phyloP scores from a whole-genome alignment of 75 land plant species.

The Cupressus sempervirens region DNA sequence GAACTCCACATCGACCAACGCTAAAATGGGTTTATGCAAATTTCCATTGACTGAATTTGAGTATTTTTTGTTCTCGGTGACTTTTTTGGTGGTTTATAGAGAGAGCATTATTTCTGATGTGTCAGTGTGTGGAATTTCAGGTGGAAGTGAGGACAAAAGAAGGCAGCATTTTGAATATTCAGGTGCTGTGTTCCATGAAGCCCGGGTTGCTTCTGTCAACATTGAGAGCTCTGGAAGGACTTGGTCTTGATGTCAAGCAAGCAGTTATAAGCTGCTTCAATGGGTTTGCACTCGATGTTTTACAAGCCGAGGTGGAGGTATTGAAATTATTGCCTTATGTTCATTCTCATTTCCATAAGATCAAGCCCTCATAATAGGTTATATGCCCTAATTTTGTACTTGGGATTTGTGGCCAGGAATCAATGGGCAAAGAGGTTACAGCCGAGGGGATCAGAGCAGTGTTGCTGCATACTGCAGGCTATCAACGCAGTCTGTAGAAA shows the following conservation, averaged over 20 bases:
- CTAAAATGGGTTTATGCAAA: not conserved
- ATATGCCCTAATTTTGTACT: not conserved
- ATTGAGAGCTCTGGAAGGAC: slow-evolving; percentile 74
- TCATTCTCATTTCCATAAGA: not conserved
- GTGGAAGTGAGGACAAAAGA: slow-evolving; percentile 78
- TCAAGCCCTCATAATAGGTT: not conserved
- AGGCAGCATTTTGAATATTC: slow-evolving; percentile 74
- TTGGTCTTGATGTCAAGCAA: slow-evolving; percentile 88
- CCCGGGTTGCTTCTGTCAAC: slow-evolving; percentile 83
- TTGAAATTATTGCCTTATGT: not conserved
- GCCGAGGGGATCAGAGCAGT: slow-evolving; percentile 36
- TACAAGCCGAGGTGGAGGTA: slow-evolving; percentile 95
- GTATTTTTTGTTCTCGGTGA: slow-evolving; percentile 21
- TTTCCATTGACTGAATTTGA: not conserved
- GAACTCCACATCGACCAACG: too few relatives aligned
- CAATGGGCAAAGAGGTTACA: slow-evolving; percentile 18
- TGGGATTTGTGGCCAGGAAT: slow-evolving; percentile 18
- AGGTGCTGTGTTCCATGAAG: slow-evolving; percentile 74
- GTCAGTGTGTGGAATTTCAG: slow-evolving; percentile 25
- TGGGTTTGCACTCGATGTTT: slow-evolving; percentile 87
- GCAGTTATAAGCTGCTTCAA: slow-evolving; percentile 95
- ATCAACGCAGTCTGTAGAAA: not conserved
- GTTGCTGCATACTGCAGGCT: slow-evolving; percentile 20
- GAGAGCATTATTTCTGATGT: not conserved
- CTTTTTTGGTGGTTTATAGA: not conserved